Percentiles rank a stretch among this genome's conserved stretches.
Evolutionary conservation across 768 basidiomycete species (phyloP).

Genomic region (Boletus speciosus): DNA sequence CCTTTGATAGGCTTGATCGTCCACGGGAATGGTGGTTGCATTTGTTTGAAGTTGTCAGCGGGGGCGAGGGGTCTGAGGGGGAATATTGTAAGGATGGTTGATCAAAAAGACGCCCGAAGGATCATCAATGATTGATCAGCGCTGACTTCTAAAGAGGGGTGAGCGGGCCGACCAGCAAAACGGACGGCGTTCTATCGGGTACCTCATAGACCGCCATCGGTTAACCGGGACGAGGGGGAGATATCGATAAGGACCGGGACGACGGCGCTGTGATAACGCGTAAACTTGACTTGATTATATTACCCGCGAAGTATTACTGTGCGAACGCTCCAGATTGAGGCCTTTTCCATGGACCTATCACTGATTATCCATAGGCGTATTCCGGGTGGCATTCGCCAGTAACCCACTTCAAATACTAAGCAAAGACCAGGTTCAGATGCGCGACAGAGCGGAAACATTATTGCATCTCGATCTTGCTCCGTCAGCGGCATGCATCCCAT

Average conservation of each 20-base stretch:
- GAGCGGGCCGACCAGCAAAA: background rate
- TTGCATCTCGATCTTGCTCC: too few species aligned
- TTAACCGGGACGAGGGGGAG: background rate
- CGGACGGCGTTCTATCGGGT: background rate
- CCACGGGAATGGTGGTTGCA: background rate
- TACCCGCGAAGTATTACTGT: background rate
- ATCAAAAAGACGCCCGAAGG: background rate
- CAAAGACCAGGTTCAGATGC: background rate
- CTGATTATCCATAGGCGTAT: too few species aligned
- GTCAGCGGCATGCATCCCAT: too few species aligned
- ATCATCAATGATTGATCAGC: background rate
- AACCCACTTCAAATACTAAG: too few species aligned
- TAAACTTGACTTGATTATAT: background rate
- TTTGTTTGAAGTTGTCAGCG: background rate
- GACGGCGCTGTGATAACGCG: background rate
- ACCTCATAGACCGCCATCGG: background rate
- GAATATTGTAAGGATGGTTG: too few species aligned
- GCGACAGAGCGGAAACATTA: too few species aligned
- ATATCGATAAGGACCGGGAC: background rate
- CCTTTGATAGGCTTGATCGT: background rate
- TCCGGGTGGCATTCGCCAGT: background rate
- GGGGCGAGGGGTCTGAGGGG: too few species aligned
- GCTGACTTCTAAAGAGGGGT: background rate
- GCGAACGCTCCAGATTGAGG: background rate
- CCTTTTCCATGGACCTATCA: background rate